Conservation (phyloP, 2,329 filamentous ascomycete genomes). For the Neospermospora avenae region DNA sequence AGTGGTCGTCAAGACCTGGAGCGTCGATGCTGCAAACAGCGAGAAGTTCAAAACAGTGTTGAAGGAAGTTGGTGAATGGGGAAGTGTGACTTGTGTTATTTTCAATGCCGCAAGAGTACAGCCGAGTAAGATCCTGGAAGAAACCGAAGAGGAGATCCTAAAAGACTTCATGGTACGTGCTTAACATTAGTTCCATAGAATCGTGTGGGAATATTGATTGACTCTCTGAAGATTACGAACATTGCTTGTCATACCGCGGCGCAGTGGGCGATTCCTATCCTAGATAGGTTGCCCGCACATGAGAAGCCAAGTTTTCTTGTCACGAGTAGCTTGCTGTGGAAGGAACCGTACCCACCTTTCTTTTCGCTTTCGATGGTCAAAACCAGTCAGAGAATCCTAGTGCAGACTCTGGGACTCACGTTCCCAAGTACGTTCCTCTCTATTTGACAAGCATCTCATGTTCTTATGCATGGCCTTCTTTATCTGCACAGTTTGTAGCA, state of each 20-base stretch:
- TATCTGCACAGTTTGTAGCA: too few relatives aligned
- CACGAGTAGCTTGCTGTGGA: slow-evolving; percentile 46
- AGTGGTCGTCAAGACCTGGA: slow-evolving; percentile 41
- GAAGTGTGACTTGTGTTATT: slow-evolving; percentile 46
- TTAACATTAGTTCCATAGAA: not conserved
- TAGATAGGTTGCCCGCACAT: slow-evolving; percentile 35
- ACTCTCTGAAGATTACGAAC: slow-evolving; percentile 41
- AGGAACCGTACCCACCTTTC: slow-evolving; percentile 44
- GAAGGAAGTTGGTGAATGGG: slow-evolving; percentile 41
- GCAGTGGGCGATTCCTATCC: slow-evolving; percentile 45
- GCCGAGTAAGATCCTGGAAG: slow-evolving; percentile 41
- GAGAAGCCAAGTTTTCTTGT: slow-evolving; percentile 46
- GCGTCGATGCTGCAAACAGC: slow-evolving; percentile 43
- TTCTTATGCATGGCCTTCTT: too few relatives aligned
- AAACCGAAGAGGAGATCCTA: slow-evolving; percentile 43
- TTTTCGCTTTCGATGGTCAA: slow-evolving; percentile 50
- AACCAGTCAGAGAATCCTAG: slow-evolving; percentile 48
- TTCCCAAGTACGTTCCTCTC: slow-evolving; percentile 31
- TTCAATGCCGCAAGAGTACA: slow-evolving; percentile 51
- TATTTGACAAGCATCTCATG: too few relatives aligned
- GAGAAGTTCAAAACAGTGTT: slow-evolving; percentile 39
- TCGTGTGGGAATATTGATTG: not conserved
- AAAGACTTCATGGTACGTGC: slow-evolving; percentile 46
- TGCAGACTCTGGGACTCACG: slow-evolving; percentile 42
- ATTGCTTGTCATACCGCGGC: slow-evolving; percentile 47